Evolutionary conservation across 192 early-diverging fungal genomes (phyloP), one percentile per base, ranked within the genome.

Genomic region (Irineochytrium annulatum): DNA sequence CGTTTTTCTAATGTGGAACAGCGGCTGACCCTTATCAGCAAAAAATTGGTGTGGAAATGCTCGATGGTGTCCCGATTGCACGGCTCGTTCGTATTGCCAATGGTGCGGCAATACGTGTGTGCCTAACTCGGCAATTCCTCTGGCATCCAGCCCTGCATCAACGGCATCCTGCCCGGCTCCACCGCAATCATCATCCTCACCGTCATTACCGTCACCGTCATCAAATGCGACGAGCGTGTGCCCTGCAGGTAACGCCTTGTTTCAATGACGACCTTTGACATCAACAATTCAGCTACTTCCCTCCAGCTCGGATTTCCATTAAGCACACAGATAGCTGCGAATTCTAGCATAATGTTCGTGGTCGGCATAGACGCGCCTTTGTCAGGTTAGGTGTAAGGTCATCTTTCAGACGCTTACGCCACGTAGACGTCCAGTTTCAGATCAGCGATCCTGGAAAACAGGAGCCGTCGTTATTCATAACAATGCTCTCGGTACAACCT

Each of bases 101-200:
- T 62, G 60, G 60, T 53, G 60, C 35, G 44, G 34, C 32, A 35
- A 62, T 53, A 22, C 46, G 14, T 62, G 60, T 27, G 48, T 27
- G 11, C 28, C 29, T 29, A 60, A 60, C 39, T 20, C 34, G 22
- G 20, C 29, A 24, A n/a, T 13, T 1, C 28, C 0, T 13, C 17
- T 51, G 22, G 28, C 16, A 26, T 13, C 49, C 14, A 51, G 22
- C 16, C 20, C 24, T 27, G 28, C 14, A 16, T 13, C 49, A 19
- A 51, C 24, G 14, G 3, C 28, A 19, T 19, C 2, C 17, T 1
- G 24, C 24, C 22, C 22, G 24, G n/a, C n/a, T n/a, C n/a, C n/a
- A n/a, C n/a, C n/a, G n/a, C n/a, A n/a, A n/a, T n/a, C n/a, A n/a
- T n/a, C n/a, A n/a, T n/a, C n/a, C n/a, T n/a, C n/a, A n/a, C n/a